Conservation (phyloP, 1,139 yeast species). For the Kurtzmaniella quercitrusa region DNA sequence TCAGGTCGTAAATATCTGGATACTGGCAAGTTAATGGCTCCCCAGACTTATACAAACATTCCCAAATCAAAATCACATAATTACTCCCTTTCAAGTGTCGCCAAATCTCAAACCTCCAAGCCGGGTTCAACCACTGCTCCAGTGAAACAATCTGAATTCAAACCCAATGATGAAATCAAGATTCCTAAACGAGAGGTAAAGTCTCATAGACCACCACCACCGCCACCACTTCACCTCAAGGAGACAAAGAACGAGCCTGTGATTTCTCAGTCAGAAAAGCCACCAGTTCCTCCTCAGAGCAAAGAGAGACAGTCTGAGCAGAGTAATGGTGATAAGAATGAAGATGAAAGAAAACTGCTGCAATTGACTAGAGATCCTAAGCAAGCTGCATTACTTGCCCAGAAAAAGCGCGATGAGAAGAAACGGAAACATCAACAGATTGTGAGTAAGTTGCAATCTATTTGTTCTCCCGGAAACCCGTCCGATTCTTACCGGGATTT, state of each 20-base stretch:
- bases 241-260: conserved; percentile 9
- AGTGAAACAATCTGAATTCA: conserved; percentile 21
- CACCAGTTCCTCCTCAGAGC: conserved; percentile 4
- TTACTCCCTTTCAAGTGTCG: conserved; percentile 27
- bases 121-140: conserved; percentile 41
- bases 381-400: conserved; percentile 53
- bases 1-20: conserved; percentile 20
- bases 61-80: conserved; percentile 46
- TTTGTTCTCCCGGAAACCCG: conserved; percentile 91
- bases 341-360: conserved; percentile 8
- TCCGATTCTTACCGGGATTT: conserved; percentile 62
- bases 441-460: conserved; percentile 63
- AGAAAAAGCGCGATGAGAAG: conserved; percentile 74
- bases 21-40: conserved; percentile 14
- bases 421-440: conserved; percentile 65
- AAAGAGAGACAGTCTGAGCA: not conserved
- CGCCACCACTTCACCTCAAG: conserved; percentile 11
- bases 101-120: conserved; percentile 2
- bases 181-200: conserved; percentile 21
- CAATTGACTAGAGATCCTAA: conserved; percentile 51
- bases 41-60: conserved; percentile 20
- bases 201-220: conserved; percentile 29
- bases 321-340: not conserved
- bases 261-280: conserved; percentile 5
- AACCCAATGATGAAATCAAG: conserved; percentile 10